Evolutionary conservation across 2,329 filamentous ascomycete species (phyloP).

Genomic region (Trichoderma hamatum): DNA sequence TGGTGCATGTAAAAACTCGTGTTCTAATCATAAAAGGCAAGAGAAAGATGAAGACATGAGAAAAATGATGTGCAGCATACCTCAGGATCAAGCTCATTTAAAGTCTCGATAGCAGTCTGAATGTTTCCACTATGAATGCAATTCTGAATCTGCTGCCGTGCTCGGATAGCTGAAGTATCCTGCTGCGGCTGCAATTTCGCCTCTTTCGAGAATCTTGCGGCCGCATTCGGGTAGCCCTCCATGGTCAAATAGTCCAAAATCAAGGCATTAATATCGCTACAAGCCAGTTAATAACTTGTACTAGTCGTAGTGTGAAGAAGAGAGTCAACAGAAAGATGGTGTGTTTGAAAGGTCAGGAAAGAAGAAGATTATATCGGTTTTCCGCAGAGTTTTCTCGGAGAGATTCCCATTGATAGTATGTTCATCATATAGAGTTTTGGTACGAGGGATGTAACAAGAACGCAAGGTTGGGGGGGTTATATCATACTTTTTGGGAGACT

Average conservation of each 20-base stretch:
- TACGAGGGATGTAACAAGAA: background rate
- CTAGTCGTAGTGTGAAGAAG: conserved; percentile 1
- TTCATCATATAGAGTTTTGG: conserved; percentile 67
- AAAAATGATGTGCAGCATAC: conserved; percentile 60
- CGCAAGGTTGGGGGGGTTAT: conserved; percentile 2
- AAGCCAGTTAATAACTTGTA: conserved; percentile 35
- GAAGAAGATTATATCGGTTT: conserved; percentile 67
- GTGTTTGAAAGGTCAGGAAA: conserved; percentile 49
- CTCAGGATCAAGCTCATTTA: conserved; percentile 90
- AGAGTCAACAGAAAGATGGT: background rate
- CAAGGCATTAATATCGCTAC: conserved; percentile 89
- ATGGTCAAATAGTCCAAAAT: conserved; percentile 97
- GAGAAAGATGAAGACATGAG: conserved; percentile 48
- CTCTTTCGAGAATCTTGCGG: conserved; percentile 90
- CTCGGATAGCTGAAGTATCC: conserved; percentile 71
- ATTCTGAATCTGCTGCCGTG: conserved; percentile 80
- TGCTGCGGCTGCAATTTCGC: conserved; percentile 80
- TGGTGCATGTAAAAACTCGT: conserved; percentile 94
- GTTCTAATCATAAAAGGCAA: conserved; percentile 77
- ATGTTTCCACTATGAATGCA: conserved; percentile 86
- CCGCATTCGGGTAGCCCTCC: conserved; percentile 91
- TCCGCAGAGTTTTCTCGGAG: conserved; percentile 96
- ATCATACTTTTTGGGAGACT: conserved; percentile 84
- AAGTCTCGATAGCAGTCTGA: conserved; percentile 77
- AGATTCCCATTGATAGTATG: conserved; percentile 99